Evolutionary conservation across 164 flowering plant genomes (phyloP), one percentile per base, ranked within the genome.

Genomic region (Houttuynia cordata): DNA sequence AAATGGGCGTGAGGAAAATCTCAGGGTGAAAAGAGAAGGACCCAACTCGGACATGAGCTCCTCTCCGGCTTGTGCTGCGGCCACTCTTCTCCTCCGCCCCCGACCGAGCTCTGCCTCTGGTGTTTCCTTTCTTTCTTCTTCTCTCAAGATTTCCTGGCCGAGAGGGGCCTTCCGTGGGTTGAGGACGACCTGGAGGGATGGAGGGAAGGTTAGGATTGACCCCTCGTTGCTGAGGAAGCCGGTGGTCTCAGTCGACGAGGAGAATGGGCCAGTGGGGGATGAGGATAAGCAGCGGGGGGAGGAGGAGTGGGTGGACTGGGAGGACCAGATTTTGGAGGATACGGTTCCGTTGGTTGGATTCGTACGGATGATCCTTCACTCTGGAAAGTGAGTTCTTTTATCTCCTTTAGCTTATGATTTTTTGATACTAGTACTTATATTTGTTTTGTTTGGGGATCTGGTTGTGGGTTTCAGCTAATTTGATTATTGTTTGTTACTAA

Each of bases 341-440:
- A 93, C 99, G 10, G 96, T 86, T 13, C 99, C 99, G 4, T 80
- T 93, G 34, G 97, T 88, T 62, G 91, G 91, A 8, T 83, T 88
- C 63, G 96, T 84, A 30, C 77, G 93, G 71, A 93, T 83, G 97
- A 69, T 93, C 67, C 92, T 93, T 75, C 99, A 93, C 67, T 83
- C 97, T 59, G 87, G 85, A 62, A 84, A 68, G 96, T 92, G 75
- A 70, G 89, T 47, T 20, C 22, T 19, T 25, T 57, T 37, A 13
- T 34, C 15, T 17, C 22, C 12, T 14, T n/a, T 57, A 19, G 59
- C 4, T 41, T 41, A 8, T 13, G 8, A 12, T 0, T 12, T 3
- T 10, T 8, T 45, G 17, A 10, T 17, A 45, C 40, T 24, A 4
- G 8, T 10, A 25, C 40, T 18, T 8, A 41, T n/a, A 20, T 23